Base-by-base conservation (phyloP, 202 grass and related monocot species). In the Eragrostis tef region DNA sequence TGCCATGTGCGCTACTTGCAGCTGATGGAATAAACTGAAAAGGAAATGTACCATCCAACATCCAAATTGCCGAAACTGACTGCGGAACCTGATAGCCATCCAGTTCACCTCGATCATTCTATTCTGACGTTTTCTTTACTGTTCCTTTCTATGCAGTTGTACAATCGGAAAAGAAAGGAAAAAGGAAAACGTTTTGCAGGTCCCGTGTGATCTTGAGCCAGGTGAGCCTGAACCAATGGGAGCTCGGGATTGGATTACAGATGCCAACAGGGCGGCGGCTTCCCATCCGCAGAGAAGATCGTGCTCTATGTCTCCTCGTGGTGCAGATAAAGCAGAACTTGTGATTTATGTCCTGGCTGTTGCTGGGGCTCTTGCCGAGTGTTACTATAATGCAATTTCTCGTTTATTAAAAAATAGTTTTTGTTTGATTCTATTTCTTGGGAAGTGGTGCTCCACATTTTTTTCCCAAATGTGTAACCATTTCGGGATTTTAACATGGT, bases 171-270 rank as follows among this genome's bases (percentile, higher is more conserved):
- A 53, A n/a, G 26, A 15, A 11, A 14, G 29, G 29, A 31, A 31
- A 31, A 51, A 50, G 5, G 20, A 73, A 16, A 54, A 68, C 3
- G 7, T 63, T 51, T 22, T 50, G 74, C 66, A 24, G 45, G 11
- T 20, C 3, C 57, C 11, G 2, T 15, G 39, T 58, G 50, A 82
- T 85, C 72, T 82, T 45, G 49, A 59, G 20, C 64, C 87, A 81
- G 87, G 87, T 42, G 77, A n/a, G 77, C 12, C 34, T 41, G 64
- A 64, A 17, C 82, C 82, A 85, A 85, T 85, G 71, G 64, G 77
- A 44, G 77, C 47, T 1, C 46, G 17, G 77, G 10, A 42, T 79
- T 20, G 63, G 87, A 77, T 85, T 85, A 42, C 87, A 24, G 63
- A 68, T 79, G 9, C 19, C 12, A 68, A 56, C 61, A 56, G 15